Evolutionary conservation across 495 filamentous ascomycete species (phyloP).

Genomic region (Penicillium canariense): DNA sequence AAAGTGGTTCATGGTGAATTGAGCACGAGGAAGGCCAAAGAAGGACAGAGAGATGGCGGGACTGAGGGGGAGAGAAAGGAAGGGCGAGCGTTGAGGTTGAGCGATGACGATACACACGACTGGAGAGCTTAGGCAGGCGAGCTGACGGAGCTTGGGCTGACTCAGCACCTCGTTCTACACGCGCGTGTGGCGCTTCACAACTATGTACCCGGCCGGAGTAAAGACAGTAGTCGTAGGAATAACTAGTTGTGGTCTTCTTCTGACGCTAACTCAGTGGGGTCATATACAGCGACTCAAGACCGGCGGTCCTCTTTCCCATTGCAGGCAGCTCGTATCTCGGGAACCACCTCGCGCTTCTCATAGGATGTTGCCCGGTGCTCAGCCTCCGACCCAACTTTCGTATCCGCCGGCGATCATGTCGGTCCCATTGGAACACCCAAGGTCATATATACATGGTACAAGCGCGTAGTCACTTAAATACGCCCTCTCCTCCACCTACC

Average conservation of each 20-base stretch:
- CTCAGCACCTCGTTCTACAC: slow-evolving; percentile 14
- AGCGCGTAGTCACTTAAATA: not conserved
- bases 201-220: too few relatives aligned
- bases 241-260: not conserved
- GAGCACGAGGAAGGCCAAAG: not conserved
- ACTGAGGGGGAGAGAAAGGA: slow-evolving; percentile 7
- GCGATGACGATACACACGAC: slow-evolving; percentile 25
- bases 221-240: too few relatives aligned
- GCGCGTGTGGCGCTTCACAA: slow-evolving; percentile 8
- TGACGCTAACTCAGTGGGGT: not conserved
- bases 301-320: not conserved
- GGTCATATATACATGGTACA: not conserved
- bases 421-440: not conserved
- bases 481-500: not conserved
- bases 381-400: not conserved
- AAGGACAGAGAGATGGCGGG: not conserved
- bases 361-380: not conserved
- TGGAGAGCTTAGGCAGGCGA: slow-evolving; percentile 38
- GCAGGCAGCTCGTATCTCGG: not conserved
- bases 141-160: slow-evolving; percentile 43
- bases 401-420: slow-evolving; percentile 5
- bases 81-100: slow-evolving; percentile 16
- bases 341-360: not conserved
- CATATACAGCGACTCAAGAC: not conserved
- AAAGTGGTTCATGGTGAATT: slow-evolving; percentile 79